A percentile compares a stretch with the other conserved stretches of the same genome.
Conservation (phyloP, 2,329 filamentous ascomycete genomes). For the Clonostachys rhizophaga region DNA sequence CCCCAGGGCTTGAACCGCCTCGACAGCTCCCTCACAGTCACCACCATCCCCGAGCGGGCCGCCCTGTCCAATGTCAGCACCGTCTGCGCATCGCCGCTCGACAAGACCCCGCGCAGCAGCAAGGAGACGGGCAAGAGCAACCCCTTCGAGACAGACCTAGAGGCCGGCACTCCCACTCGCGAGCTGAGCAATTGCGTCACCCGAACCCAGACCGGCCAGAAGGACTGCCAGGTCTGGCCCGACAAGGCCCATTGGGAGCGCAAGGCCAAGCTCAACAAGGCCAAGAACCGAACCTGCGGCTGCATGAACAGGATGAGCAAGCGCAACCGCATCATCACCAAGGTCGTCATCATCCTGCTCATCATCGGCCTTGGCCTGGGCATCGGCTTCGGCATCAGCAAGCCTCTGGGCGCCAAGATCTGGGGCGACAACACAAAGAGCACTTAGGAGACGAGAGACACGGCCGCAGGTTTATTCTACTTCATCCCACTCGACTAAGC, state of each 20-base stretch:
- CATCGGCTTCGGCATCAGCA: slow-evolving; percentile 57
- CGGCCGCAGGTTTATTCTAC: neutral
- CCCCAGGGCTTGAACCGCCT: neutral
- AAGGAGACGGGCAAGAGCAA: slow-evolving; percentile 41
- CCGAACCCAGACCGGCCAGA: slow-evolving; percentile 17
- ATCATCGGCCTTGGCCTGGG: slow-evolving; percentile 49
- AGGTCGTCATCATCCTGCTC: slow-evolving; percentile 47
- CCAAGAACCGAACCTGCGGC: slow-evolving; percentile 41
- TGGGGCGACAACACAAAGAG: slow-evolving; percentile 35
- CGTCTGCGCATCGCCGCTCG: slow-evolving; percentile 9
- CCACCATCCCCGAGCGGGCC: slow-evolving; percentile 18
- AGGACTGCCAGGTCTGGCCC: slow-evolving; percentile 55
- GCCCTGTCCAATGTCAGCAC: slow-evolving; percentile 16
- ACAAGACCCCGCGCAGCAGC: slow-evolving; percentile 20
- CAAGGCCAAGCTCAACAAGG: slow-evolving; percentile 52
- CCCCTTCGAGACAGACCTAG: slow-evolving; percentile 54
- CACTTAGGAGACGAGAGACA: neutral
- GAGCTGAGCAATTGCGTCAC: slow-evolving; percentile 1
- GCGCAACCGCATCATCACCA: slow-evolving; percentile 47
- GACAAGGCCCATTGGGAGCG: slow-evolving; percentile 55
- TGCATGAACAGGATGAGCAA: slow-evolving; percentile 48
- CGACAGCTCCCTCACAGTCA: neutral
- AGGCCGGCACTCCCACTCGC: slow-evolving; percentile 35
- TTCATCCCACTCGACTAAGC: too few relatives aligned
- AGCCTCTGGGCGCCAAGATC: slow-evolving; percentile 53